Evolutionary conservation across 129 eudicot species (phyloP), one percentile per base, ranked within the genome.

Genomic region (Saussurea involucrata): DNA sequence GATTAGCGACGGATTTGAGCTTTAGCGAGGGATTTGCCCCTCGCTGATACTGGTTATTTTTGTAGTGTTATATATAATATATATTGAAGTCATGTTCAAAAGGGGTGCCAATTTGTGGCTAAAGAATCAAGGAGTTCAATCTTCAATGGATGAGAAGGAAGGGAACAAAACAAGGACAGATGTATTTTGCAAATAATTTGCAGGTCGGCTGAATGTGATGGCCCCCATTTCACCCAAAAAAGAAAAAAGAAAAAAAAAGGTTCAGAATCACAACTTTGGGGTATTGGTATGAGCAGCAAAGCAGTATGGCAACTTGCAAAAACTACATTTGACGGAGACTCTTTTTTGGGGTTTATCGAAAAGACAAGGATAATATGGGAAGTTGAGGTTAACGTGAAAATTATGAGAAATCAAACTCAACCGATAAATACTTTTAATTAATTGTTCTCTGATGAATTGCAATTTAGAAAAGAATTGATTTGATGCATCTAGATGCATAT

Each of bases 281-380:
- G 40, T 70, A 37, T 71, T 71, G 49, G 77, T 71, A 33, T 36
- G 1, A 78, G 31, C 15, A 22, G 20, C 63, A 44, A 71, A 25
- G 63, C 63, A 71, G 17, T 42, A 36, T 70, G 42, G 42, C 82
- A 71, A 78, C 77, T 78, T 78, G 77, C 82, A 78, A 78, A 61
- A 61, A 64, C 55, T 69, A 69, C 69, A 61, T 78, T 3, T 57
- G 82, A 74, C 53, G 74, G 34, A 28, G 31, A 73, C 22, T 17
- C 42, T 70, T 36, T 22, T 24, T 68, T 17, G 57, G 61, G n/a
- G 21, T 69, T 53, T n/a, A n/a, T n/a, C n/a, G n/a, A n/a, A n/a
- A n/a, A n/a, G n/a, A n/a, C n/a, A n/a, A n/a, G n/a, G n/a, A n/a
- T 28, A 28, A 28, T 28, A 28, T 28, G 31, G 3, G 31, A 28